Percentiles rank a stretch among this genome's conserved stretches.
These are phyloP conservation scores for Pythium volutum DNA, from an alignment of 352 stramenopile species.

Conservation along the genomic window DNA sequence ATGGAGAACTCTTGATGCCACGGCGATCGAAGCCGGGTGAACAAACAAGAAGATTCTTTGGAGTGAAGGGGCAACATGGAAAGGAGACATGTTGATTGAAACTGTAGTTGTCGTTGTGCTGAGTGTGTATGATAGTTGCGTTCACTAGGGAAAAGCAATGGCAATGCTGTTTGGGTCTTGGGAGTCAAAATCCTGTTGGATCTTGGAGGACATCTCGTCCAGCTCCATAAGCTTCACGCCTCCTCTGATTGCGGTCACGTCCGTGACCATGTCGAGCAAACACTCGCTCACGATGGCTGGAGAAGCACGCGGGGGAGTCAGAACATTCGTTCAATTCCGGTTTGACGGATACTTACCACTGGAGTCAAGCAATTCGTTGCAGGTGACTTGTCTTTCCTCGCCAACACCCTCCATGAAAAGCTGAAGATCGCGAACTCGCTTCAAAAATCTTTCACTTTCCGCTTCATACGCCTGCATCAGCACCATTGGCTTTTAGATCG, in stretches of 20 bases:
- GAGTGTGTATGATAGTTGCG: background rate
- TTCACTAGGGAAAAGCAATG: constrained; percentile 3
- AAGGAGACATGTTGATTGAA: constrained; percentile 9
- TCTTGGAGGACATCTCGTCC: constrained; percentile 3
- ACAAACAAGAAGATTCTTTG: constrained; percentile 3
- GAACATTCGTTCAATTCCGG: background rate
- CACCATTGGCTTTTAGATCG: background rate
- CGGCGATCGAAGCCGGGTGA: constrained; percentile 14
- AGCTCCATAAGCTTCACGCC: constrained; percentile 1
- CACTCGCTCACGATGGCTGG: constrained; percentile 13
- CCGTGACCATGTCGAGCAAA: constrained; percentile 13
- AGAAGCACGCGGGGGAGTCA: background rate
- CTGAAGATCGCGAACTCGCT: constrained; percentile 9
- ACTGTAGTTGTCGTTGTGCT: background rate
- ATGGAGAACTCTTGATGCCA: constrained; percentile 6
- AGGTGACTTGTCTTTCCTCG: background rate
- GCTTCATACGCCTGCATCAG: background rate
- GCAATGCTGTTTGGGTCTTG: background rate
- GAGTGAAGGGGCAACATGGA: constrained; percentile 6
- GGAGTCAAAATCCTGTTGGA: background rate
- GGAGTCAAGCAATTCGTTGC: background rate
- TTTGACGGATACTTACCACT: constrained; percentile 1
- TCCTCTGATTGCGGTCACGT: constrained; percentile 10
- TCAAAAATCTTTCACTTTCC: constrained; percentile 11
- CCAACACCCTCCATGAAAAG: constrained; percentile 15